Evolutionary conservation across 2,329 filamentous ascomycete species (phyloP).

Genomic region (Cercospora beticola): DNA sequence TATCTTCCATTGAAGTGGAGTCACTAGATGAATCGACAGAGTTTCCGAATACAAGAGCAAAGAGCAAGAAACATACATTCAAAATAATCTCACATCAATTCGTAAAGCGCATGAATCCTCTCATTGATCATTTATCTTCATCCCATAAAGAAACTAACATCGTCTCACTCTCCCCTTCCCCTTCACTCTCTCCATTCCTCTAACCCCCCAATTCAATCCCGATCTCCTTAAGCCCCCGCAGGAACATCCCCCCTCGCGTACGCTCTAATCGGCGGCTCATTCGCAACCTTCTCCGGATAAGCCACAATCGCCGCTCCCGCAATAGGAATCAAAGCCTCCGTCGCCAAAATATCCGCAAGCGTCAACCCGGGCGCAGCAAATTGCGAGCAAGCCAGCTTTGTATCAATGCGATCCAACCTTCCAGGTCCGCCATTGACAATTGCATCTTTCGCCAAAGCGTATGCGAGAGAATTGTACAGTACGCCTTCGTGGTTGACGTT

Average conservation of each 20-base stretch:
- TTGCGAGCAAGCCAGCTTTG: conserved; percentile 40
- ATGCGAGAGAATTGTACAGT: conserved; percentile 50
- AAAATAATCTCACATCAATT: too few relatives aligned
- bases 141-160: too few relatives aligned
- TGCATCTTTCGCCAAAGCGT: conserved; percentile 49
- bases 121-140: too few relatives aligned
- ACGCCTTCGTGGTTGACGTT: conserved; percentile 52
- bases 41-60: too few relatives aligned
- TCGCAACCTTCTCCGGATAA: conserved; percentile 38
- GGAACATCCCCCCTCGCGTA: conserved; percentile 40
- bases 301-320: conserved; percentile 39
- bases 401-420: conserved; percentile 40
- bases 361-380: conserved; percentile 41
- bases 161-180: neutral
- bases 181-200: neutral
- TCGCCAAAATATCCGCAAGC: conserved; percentile 46
- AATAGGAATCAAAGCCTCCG: conserved; percentile 43
- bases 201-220: neutral
- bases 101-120: too few relatives aligned
- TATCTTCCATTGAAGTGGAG: too few relatives aligned
- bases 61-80: too few relatives aligned
- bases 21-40: too few relatives aligned
- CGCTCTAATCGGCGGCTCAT: conserved; percentile 42
- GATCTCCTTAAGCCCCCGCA: neutral
- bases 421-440: conserved; percentile 50